Evolutionary conservation across 2,329 filamentous ascomycete species (phyloP), one percentile per base, ranked within the genome.

Genomic region (Pseudonectria foliicola): DNA sequence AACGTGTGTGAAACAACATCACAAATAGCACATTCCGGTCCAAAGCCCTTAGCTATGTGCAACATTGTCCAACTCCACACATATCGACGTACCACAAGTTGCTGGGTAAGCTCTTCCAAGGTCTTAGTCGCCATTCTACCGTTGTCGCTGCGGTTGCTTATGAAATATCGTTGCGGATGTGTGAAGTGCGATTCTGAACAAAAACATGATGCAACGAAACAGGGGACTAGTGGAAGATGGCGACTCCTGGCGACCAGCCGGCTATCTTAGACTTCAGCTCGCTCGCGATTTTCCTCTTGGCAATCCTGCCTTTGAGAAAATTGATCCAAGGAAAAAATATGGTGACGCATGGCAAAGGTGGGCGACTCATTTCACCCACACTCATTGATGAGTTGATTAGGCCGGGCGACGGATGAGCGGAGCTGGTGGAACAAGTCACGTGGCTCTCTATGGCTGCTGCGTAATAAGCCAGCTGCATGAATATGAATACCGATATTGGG

Each of bases 61-160:
- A 23, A 23, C 10, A 23, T 21, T 6, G 11, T 24, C 10, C 13
- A n/a, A 32, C 5, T 7, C 24, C 13, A 32, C 12, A 6, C 10
- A 12, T 6, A 27, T 13, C 25, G 23, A 50, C 55, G 29, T 53
- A 57, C 55, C 53, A 57, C 55, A 27, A 57, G 37, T 35, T 46
- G 44, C 33, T 53, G 51, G 30, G 53, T 25, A 34, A 45, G 50
- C 14, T 49, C 45, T 31, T 48, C 40, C 25, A 49, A 39, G 7
- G 42, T 38, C 34, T 44, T 40, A 37, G 31, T 36, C 25, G 51
- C 27, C 53, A 57, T 57, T 34, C 35, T 43, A 33, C 31, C 34
- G 39, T 28, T 29, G 24, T 18, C 13, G 31, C 13, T 14, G 31
- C 13, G n/a, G 27, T 18, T 26, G 37, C 30, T 26, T 42, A 40